A percentile compares a stretch with the other conserved stretches of the same genome.
Conservation (phyloP, 371 early-diverging fungal genomes). For the Phascolomyces articulosus region DNA sequence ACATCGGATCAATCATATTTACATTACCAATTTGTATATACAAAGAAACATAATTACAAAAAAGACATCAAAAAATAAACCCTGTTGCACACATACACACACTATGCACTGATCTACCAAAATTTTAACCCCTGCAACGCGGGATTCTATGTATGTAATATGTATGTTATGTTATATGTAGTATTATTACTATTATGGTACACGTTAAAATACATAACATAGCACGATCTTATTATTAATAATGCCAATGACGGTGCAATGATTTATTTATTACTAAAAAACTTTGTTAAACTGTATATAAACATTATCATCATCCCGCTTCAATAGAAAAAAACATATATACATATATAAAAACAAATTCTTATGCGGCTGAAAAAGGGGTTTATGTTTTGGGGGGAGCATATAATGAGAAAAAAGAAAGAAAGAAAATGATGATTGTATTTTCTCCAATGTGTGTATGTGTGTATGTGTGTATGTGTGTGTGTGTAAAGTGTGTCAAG, state of each 20-base stretch:
- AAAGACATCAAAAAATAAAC: constrained; percentile 1
- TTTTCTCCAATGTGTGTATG: too few relatives aligned
- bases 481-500: too few relatives aligned
- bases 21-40: constrained; percentile 8
- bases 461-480: too few relatives aligned
- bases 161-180: too few relatives aligned
- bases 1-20: constrained; percentile 18
- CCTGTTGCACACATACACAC: too few relatives aligned
- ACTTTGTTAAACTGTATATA: too few relatives aligned
- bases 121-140: constrained; percentile 7
- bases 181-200: too few relatives aligned
- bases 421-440: neutral
- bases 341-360: neutral
- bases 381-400: neutral
- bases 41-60: neutral
- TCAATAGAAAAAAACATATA: neutral
- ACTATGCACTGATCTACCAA: constrained; percentile 14
- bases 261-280: too few relatives aligned
- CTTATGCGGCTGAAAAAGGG: constrained; percentile 6
- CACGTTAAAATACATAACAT: too few relatives aligned
- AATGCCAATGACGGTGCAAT: too few relatives aligned
- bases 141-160: neutral
- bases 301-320: too few relatives aligned
- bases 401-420: constrained; percentile 1
- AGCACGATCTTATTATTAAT: too few relatives aligned